Percentiles rank a stretch among this genome's conserved stretches.
phyloP scores from a whole-genome alignment of 2,329 filamentous ascomycete genomes.

The Chaetothyriales sp. region DNA sequence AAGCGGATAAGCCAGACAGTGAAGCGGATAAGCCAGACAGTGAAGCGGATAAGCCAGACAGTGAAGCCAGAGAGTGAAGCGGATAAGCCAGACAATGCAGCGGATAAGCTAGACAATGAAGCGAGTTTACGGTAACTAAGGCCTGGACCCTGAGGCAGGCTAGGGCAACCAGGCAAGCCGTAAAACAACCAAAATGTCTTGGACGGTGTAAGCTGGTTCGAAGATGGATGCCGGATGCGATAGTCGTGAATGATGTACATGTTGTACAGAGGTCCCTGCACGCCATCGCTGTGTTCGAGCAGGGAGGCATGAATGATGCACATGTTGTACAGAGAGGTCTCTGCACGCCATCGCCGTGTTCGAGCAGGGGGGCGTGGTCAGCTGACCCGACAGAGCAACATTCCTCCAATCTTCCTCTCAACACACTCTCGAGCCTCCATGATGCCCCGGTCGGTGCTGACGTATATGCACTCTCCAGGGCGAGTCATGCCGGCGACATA shows the following conservation, averaged over 20 bases:
- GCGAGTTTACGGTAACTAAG: background rate
- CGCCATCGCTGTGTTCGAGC: background rate
- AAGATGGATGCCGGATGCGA: background rate
- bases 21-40: too few species aligned
- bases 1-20: too few species aligned
- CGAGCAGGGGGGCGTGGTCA: constrained; percentile 1
- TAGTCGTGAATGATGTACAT: background rate
- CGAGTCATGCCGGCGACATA: constrained; percentile 59
- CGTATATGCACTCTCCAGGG: constrained; percentile 69
- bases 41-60: too few species aligned
- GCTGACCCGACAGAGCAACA: constrained; percentile 57
- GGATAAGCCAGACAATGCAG: too few species aligned
- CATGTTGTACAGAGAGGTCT: background rate
- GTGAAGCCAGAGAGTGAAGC: too few species aligned
- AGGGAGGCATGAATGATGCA: background rate
- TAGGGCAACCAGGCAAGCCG: too few species aligned
- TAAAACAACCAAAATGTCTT: background rate
- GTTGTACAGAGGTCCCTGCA: background rate
- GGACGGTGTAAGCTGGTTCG: background rate
- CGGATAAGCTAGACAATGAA: too few species aligned
- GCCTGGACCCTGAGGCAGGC: background rate
- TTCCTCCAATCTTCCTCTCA: constrained; percentile 64
- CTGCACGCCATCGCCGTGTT: background rate
- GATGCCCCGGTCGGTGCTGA: constrained; percentile 64
- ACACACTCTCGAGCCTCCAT: constrained; percentile 73